These are phyloP conservation scores for Penicillium goetzii DNA, from an alignment of 495 filamentous ascomycete genomes.

Conservation along the genomic window DNA sequence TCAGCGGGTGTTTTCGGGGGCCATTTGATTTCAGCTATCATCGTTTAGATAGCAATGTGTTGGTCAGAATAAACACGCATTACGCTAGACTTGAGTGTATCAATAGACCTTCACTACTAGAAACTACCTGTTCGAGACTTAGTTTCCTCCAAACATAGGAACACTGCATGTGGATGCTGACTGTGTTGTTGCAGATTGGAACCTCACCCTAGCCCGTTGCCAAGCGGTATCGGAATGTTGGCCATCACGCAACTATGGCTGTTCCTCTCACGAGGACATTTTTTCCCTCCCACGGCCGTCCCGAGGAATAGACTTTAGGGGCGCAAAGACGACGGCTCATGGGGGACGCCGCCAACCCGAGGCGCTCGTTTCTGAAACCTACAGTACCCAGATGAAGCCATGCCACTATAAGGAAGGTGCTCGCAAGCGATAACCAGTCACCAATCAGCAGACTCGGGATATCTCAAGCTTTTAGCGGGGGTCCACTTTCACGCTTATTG, in stretches of 20 bases:
- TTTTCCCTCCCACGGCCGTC: not conserved
- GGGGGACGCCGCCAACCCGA: not conserved
- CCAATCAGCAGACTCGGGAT: conserved; percentile 3
- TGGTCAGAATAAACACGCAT: not conserved
- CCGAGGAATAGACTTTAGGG: conserved; percentile 7
- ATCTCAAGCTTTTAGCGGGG: conserved; percentile 8
- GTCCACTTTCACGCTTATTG: not conserved
- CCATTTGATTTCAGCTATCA: not conserved
- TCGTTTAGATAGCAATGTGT: not conserved
- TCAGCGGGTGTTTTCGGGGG: not conserved
- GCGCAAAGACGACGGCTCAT: conserved; percentile 1
- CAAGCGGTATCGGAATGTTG: not conserved
- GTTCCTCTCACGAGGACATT: not conserved
- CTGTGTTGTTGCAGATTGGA: not conserved
- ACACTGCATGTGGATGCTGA: not conserved
- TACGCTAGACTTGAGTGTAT: not conserved
- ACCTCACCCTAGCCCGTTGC: not conserved
- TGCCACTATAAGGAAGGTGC: conserved; percentile 5
- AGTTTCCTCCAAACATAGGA: not conserved
- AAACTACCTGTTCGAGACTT: not conserved
- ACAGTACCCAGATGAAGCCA: not conserved
- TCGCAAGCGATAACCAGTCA: not conserved
- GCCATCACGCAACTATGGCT: not conserved
- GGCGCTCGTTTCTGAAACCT: conserved; percentile 4
- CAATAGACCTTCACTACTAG: not conserved